These are phyloP conservation scores for Trametes cinnabarina DNA, from an alignment of 768 basidiomycete genomes.

Conservation along the genomic window DNA sequence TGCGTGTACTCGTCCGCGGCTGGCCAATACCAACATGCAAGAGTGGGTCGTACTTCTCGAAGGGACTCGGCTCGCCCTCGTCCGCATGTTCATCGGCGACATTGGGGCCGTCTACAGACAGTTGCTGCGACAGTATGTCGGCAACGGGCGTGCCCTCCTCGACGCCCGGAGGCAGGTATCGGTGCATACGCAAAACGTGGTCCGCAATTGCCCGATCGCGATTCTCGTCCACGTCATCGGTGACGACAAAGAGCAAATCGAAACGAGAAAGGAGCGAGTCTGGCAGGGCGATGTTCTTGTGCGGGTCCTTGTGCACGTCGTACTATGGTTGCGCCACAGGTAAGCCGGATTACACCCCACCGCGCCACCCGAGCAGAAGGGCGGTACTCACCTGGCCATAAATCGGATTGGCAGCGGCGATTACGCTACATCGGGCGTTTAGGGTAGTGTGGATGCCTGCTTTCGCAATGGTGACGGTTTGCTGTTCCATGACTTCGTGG, in stretches of 20 bases:
- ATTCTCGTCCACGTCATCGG: conserved; percentile 95
- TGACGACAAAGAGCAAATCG: conserved; percentile 96
- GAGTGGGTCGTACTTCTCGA: conserved; percentile 95
- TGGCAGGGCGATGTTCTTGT: conserved; percentile 96
- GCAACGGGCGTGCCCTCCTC: conserved; percentile 93
- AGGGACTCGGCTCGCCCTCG: conserved; percentile 72
- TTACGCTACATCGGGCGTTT: conserved; percentile 96
- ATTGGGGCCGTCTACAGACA: conserved; percentile 81
- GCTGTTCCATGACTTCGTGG: conserved; percentile 99
- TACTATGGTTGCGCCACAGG: conserved; percentile 55
- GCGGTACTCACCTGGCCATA: conserved; percentile 77
- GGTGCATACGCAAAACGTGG: conserved; percentile 95
- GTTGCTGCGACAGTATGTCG: conserved; percentile 84
- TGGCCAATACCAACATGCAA: conserved; percentile 79
- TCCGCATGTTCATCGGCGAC: conserved; percentile 43
- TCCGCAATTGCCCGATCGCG: conserved; percentile 94
- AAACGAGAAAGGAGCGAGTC: conserved; percentile 98
- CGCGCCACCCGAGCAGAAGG: background rate
- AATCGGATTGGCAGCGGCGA: conserved; percentile 98
- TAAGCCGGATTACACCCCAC: background rate
- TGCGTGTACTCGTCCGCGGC: conserved; percentile 47
- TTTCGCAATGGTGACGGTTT: conserved; percentile 99
- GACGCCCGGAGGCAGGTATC: conserved; percentile 92
- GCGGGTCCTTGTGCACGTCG: conserved; percentile 98
- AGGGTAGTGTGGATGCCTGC: conserved; percentile 98